Conservation (phyloP, 306 rosid species). For the Herpetospermum pedunculosum region DNA sequence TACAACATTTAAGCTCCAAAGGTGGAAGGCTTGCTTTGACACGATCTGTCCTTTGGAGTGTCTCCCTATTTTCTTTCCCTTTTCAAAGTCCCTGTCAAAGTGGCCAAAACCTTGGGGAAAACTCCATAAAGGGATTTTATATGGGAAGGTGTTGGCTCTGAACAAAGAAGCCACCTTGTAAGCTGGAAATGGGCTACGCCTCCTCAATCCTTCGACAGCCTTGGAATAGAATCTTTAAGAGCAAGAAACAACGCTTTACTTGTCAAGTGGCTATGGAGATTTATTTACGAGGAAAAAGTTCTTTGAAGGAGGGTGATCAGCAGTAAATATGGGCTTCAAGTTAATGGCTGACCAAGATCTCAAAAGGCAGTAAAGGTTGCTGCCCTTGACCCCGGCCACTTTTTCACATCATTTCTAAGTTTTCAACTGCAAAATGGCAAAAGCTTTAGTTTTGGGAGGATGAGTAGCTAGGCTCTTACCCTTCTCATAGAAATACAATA, state of each 20-base stretch:
- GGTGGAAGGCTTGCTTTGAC: neutral
- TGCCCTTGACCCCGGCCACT: neutral
- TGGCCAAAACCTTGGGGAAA: constrained; percentile 1
- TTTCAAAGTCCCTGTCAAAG: neutral
- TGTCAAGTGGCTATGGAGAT: neutral
- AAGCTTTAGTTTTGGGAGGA: neutral
- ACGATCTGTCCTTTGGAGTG: neutral
- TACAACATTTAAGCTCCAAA: too few species aligned
- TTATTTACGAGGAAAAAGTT: neutral
- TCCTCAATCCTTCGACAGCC: neutral
- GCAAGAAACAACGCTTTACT: neutral
- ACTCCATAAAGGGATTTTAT: neutral
- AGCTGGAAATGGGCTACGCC: neutral
- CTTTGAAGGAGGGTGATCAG: neutral
- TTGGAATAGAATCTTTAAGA: neutral
- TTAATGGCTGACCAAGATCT: neutral
- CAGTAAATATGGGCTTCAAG: neutral
- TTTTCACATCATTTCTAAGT: neutral
- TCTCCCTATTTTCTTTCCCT: neutral
- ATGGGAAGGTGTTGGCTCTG: neutral
- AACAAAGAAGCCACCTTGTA: neutral
- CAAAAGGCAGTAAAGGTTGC: neutral
- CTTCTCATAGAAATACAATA: neutral
- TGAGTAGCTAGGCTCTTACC: neutral
- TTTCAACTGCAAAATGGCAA: neutral